Evolutionary conservation across 768 basidiomycete species (phyloP).

Genomic region (Lanmaoa rubissima): DNA sequence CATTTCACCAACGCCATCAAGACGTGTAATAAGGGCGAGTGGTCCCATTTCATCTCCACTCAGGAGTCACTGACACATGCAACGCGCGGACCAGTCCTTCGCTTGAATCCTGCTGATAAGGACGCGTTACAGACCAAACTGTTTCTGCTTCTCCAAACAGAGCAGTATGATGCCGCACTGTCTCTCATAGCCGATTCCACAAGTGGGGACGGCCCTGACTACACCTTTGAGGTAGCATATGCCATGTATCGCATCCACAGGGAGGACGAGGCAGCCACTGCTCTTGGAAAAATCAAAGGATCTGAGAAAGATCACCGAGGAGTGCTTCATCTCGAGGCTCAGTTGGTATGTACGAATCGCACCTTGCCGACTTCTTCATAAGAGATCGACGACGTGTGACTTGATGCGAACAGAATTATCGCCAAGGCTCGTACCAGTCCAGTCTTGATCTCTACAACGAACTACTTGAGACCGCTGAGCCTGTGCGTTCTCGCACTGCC

Average conservation of each 20-base stretch:
- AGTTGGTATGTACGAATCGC: conserved; percentile 58
- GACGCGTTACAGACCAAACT: conserved; percentile 81
- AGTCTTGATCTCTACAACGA: conserved; percentile 80
- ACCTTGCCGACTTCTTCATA: conserved; percentile 17
- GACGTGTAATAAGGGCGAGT: conserved; percentile 89
- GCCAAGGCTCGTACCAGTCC: conserved; percentile 69
- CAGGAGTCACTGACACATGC: conserved; percentile 19
- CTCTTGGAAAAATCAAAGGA: conserved; percentile 50
- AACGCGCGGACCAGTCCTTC: conserved; percentile 53
- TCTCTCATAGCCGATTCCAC: conserved; percentile 43
- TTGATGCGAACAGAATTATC: conserved; percentile 57
- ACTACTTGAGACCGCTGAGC: conserved; percentile 73
- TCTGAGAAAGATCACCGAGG: conserved; percentile 53
- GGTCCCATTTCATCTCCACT: conserved; percentile 20
- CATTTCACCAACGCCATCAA: conserved; percentile 83
- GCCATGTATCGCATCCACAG: conserved; percentile 81
- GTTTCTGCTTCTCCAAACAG: conserved; percentile 85
- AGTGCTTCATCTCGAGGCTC: conserved; percentile 78
- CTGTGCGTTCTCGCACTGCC: conserved; percentile 48
- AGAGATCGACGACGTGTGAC: conserved; percentile 15
- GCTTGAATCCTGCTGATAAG: conserved; percentile 60
- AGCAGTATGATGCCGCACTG: conserved; percentile 73
- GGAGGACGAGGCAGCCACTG: conserved; percentile 61
- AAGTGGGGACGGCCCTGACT: conserved; percentile 10
- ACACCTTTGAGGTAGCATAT: conserved; percentile 73